Conservation (phyloP, 257 asterid species). For the Solanum medicagineum region DNA sequence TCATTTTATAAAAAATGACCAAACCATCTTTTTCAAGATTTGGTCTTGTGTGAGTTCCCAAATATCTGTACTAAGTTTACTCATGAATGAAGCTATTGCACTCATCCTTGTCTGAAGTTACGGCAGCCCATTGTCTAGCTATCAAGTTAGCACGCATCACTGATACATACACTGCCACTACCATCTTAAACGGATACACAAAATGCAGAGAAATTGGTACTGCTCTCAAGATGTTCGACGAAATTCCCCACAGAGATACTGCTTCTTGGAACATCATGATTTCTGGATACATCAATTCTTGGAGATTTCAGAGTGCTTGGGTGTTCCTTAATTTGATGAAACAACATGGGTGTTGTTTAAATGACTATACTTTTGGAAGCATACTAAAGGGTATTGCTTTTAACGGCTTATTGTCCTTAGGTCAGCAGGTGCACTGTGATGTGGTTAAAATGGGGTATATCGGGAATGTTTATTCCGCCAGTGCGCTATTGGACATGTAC, state of each 20-base stretch:
- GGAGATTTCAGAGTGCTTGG: conserved; percentile 41
- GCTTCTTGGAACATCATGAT: conserved; percentile 79
- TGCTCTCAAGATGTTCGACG: conserved; percentile 65
- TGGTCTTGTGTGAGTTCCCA: not conserved
- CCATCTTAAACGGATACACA: conserved; percentile 35
- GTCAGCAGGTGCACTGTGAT: conserved; percentile 63
- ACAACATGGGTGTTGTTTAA: conserved; percentile 26
- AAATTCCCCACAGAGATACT: conserved; percentile 61
- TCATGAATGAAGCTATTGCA: conserved; percentile 46
- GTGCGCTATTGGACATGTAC: conserved; percentile 76
- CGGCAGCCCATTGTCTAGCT: conserved; percentile 41
- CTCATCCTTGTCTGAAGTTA: conserved; percentile 22
- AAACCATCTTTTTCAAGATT: not conserved
- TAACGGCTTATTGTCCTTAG: conserved; percentile 20
- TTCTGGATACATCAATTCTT: conserved; percentile 45
- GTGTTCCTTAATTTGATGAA: conserved; percentile 47
- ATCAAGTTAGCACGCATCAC: conserved; percentile 29
- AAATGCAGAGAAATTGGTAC: conserved; percentile 32
- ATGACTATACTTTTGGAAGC: conserved; percentile 69
- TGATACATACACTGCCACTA: conserved; percentile 43
- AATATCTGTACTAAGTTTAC: not conserved
- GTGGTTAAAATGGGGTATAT: conserved; percentile 49
- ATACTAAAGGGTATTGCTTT: conserved; percentile 57
- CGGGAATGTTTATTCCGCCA: conserved; percentile 57
- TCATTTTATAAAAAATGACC: no score